phyloP scores from a whole-genome alignment of 2,329 filamentous ascomycete species.

The Monosporascus cannonballus region DNA sequence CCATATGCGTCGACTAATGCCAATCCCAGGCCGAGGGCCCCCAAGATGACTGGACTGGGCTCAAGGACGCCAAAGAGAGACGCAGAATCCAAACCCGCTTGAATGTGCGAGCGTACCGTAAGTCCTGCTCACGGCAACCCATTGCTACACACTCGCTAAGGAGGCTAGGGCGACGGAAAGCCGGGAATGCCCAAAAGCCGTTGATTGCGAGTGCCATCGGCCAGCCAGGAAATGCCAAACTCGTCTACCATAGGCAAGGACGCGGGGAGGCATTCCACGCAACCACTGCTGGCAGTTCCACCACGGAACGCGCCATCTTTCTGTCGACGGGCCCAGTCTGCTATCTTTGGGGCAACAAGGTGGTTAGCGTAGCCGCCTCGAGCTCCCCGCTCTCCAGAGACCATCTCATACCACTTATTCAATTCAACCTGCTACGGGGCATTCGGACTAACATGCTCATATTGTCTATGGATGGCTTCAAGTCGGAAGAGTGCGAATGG shows the following conservation, averaged over 20 bases:
- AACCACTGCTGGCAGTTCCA: no score
- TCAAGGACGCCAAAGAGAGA: conserved; percentile 13
- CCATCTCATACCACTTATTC: conserved; percentile 28
- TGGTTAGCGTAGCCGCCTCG: no score
- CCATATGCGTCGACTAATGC: no score
- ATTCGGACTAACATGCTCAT: conserved; percentile 26
- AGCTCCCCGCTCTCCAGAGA: conserved; percentile 19
- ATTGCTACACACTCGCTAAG: background rate
- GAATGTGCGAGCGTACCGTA: conserved; percentile 16
- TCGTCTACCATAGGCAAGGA: no score
- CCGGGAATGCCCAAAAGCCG: background rate
- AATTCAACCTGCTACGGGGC: conserved; percentile 32
- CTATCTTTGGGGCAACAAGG: no score
- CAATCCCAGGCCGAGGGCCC: conserved; percentile 4
- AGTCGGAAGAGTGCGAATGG: conserved; percentile 7
- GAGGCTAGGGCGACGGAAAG: conserved; percentile 9
- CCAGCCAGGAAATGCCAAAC: no score
- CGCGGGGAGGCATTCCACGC: no score
- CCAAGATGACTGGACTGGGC: conserved; percentile 16
- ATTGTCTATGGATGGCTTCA: conserved; percentile 16
- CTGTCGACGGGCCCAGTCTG: no score
- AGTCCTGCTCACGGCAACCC: conserved; percentile 1
- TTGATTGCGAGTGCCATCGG: no score
- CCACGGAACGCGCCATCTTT: no score
- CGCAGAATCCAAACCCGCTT: conserved; percentile 14